Base-by-base conservation (phyloP, 257 asterid genomes). In the Paulownia fortunei region DNA sequence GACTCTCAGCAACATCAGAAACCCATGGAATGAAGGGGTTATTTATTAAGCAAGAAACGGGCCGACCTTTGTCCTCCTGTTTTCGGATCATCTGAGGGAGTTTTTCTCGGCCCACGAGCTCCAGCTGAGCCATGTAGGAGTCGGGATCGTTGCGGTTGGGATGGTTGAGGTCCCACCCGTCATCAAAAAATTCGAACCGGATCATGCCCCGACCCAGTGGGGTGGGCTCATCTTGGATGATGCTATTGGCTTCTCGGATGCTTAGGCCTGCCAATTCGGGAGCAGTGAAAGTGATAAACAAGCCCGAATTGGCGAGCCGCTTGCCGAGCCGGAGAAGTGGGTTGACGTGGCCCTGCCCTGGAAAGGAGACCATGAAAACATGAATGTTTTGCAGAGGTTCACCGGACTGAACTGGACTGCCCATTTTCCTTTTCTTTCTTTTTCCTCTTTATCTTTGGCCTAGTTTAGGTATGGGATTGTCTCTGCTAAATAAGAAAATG, bases 311-410 rank as follows among this genome's bases (percentile, higher is more conserved):
- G 11, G 97, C 97, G 39, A 94, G 92, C 6, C 83, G 83, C 64
- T 87, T 91, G 75, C 82, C 96, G 0, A 94, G 82, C 12, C 97
- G 84, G 68, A 94, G 96, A 4, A 94, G 86, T 1, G 98, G 97
- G 67, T 92, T 94, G 0, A 92, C 85, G 71, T 94, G 97, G n/a
- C 98, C 98, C 70, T 92, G 97, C 0, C 89, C 96, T 0, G 97
- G 96, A 47, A 89, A 92, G 1, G 91, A 90, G 0, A 94, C 91
- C 84, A 90, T 76, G 69, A 89, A 80, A 1, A 84, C 82, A 42
- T 94, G 98, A 47, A 78, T 63, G 54, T 61, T 78, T 16, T 73
- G 1, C 15, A 68, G 77, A 51, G 76, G 34, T 19, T 26, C 63
- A 1, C 11, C 51, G 63, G 51, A 19, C 59, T 8, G 11, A 27